Evolutionary conservation across 768 basidiomycete genomes (phyloP).

Genomic region (Podaxis carcinomalis): DNA sequence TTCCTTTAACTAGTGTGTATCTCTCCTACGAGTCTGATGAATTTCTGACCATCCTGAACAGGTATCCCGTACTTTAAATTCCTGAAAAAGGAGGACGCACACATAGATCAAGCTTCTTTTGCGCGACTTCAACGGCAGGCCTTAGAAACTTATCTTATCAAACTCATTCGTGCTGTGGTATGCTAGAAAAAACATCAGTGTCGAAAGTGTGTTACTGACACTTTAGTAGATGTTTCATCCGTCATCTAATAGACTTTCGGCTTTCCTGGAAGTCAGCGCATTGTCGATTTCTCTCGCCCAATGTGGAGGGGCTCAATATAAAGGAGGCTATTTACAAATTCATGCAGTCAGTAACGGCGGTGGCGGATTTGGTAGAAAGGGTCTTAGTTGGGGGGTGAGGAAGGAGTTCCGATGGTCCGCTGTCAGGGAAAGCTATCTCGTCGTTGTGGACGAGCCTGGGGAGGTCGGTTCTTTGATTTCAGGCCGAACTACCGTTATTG

Average conservation of each 20-base stretch:
- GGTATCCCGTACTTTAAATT: constrained; percentile 91
- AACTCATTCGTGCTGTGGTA: constrained; percentile 86
- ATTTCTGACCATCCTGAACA: constrained; percentile 22
- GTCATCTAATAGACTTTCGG: constrained; percentile 80
- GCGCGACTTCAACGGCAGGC: constrained; percentile 77
- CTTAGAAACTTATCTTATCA: constrained; percentile 84
- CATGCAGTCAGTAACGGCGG: constrained; percentile 48
- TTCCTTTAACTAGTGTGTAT: constrained; percentile 72
- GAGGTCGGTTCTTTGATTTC: constrained; percentile 45
- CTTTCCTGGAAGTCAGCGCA: constrained; percentile 90
- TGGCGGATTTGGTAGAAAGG: constrained; percentile 61
- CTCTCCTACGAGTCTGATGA: background rate
- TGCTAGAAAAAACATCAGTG: constrained; percentile 22
- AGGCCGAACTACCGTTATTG: background rate
- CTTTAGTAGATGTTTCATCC: constrained; percentile 87
- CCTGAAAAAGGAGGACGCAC: constrained; percentile 59
- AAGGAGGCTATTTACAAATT: constrained; percentile 79
- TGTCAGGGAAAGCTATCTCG: constrained; percentile 87
- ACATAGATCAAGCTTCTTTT: constrained; percentile 66
- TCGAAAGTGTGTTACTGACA: background rate
- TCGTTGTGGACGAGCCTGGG: constrained; percentile 82
- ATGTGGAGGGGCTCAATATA: constrained; percentile 83
- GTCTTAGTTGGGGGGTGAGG: constrained; percentile 51
- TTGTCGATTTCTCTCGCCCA: constrained; percentile 77
- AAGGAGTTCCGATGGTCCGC: constrained; percentile 85